Base-by-base conservation (phyloP, 495 filamentous ascomycete genomes). In the Penicillium cinerascens region DNA sequence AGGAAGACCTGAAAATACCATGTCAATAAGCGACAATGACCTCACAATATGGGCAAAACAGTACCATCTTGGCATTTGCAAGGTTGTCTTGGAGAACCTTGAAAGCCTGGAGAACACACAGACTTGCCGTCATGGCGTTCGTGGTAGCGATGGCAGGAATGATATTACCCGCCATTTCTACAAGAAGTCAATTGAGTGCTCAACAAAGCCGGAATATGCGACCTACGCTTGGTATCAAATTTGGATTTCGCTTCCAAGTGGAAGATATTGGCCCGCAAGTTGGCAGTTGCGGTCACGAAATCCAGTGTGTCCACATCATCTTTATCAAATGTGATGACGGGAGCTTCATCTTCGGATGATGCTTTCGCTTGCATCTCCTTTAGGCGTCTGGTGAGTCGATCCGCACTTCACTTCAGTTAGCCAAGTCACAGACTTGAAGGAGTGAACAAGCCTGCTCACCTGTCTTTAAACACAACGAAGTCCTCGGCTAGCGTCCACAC, bases 81-180 rank as follows among this genome's bases (percentile, higher is more conserved):
- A 87, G 81, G 42, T 95, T 86, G 22, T 84, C 80, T 51, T 81
- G 83, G 48, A 99, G 73, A 33, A 97, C 88, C 67, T 96, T 97
- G 74, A 95, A 91, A 1, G 91, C 85, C 68, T 99, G 88, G 6
- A 99, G 73, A 4, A 97, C 93, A 65, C 91, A 97, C 21, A 99
- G 78, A 13, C 89, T 86, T 11, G 93, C 93, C 4, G 92, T 93
- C 69, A 97, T 95, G 11, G 95, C 93, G 66, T 99, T 99, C 0
- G 93, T 97, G 0, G 93, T 99, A 1, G 93, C 93, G 66, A 99
- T 99, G 3, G 93, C 95, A 0, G 93, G 93, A 49, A 99, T 97
- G 61, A 99, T 99, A 60, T 97, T 97, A 45, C 93, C 93, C 21
- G 93, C 93, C 91, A 97, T 99, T 71, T 97, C 82, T 85, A 44